Conservation (phyloP, 345 rosid genomes). For the Aquilaria sinensis region DNA sequence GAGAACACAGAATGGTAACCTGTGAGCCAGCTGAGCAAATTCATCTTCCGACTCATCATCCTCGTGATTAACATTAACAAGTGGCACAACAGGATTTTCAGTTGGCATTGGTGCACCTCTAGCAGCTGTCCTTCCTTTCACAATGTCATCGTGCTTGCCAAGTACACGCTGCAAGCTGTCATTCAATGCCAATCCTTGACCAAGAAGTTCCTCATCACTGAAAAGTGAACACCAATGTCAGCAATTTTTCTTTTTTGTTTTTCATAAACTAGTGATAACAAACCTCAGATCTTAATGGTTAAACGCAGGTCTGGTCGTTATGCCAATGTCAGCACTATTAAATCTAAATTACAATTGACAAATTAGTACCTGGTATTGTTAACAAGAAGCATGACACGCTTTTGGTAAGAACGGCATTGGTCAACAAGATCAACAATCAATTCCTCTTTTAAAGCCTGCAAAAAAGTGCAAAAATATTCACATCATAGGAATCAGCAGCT, state of each 20-base stretch:
- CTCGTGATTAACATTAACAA: slow-evolving; percentile 53
- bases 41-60: slow-evolving; percentile 92
- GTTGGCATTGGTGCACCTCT: slow-evolving; percentile 21
- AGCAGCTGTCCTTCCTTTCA: slow-evolving; percentile 42
- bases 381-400: slow-evolving; percentile 77
- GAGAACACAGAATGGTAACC: slow-evolving; percentile 23
- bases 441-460: slow-evolving; percentile 84
- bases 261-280: too few species aligned
- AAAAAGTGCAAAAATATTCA: slow-evolving; percentile 15
- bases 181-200: slow-evolving; percentile 81
- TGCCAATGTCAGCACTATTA: slow-evolving; percentile 20
- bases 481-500: not conserved
- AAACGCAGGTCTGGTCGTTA: too few species aligned
- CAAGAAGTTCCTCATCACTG: slow-evolving; percentile 81
- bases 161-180: slow-evolving; percentile 86
- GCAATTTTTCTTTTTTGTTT: too few species aligned
- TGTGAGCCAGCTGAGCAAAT: slow-evolving; percentile 75
- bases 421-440: slow-evolving; percentile 83
- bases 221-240: slow-evolving; percentile 10
- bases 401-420: slow-evolving; percentile 85
- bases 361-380: slow-evolving; percentile 58
- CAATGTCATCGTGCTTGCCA: slow-evolving; percentile 71
- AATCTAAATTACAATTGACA: slow-evolving; percentile 1
- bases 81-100: slow-evolving; percentile 41
- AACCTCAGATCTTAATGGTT: too few species aligned